Conservation (phyloP, 2,329 filamentous ascomycete genomes). For the Colletotrichum lindemuthianum region DNA sequence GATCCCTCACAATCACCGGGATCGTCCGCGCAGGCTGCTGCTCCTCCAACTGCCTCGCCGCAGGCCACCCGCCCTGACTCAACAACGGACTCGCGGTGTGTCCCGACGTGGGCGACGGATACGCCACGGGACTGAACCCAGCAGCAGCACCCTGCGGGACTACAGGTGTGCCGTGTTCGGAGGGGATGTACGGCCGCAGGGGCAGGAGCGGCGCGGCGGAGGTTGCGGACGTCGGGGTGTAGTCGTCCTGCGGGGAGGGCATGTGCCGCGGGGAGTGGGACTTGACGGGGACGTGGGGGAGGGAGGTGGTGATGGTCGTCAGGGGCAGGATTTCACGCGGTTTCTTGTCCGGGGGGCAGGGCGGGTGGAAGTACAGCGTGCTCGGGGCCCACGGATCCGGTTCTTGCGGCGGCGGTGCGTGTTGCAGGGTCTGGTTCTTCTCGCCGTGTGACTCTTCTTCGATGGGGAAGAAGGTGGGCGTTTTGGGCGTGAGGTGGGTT, state of each 20-base stretch:
- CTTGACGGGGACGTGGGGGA: constrained; percentile 22
- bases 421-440: constrained; percentile 34
- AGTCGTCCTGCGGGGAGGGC: constrained; percentile 35
- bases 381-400: background rate
- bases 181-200: constrained; percentile 42
- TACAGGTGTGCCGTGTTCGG: constrained; percentile 41
- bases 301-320: constrained; percentile 29
- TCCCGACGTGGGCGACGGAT: constrained; percentile 27
- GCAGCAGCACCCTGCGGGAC: constrained; percentile 34
- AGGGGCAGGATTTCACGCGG: constrained; percentile 15
- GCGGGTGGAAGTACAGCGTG: background rate
- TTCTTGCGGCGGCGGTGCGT: background rate
- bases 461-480: constrained; percentile 49
- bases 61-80: constrained; percentile 32
- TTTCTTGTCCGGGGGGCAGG: constrained; percentile 17
- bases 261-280: constrained; percentile 27
- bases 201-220: constrained; percentile 50
- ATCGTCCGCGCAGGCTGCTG: background rate
- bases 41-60: constrained; percentile 7
- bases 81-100: constrained; percentile 36
- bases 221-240: constrained; percentile 46
- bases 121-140: constrained; percentile 24
- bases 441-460: constrained; percentile 41
- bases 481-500: constrained; percentile 53
- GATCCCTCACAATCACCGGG: constrained; percentile 13